Base-by-base conservation (phyloP, 2,329 filamentous ascomycete genomes). In the Sclerotinia trifoliorum region DNA sequence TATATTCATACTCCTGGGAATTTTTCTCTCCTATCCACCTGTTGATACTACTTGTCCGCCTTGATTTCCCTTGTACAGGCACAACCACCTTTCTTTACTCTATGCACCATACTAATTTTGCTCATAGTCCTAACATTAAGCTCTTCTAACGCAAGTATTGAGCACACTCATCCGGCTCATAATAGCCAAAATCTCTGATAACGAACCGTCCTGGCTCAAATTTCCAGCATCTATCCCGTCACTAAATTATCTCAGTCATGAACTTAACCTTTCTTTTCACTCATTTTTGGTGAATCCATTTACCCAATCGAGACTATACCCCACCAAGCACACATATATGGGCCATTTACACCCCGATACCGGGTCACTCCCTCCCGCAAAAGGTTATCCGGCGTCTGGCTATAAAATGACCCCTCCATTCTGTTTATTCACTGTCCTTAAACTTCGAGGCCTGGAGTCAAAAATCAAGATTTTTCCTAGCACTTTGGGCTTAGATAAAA, bases 401-500 rank as follows among this genome's bases (percentile, higher is more conserved):
- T 51, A 26, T 62, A 24, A 19, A 39, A 62, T 2, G 13, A 5
- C 60, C 29, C 2, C 15, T 26, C n/a, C n/a, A n/a, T 5, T 26
- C 7, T 32, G 2, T 21, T 24, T 19, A 8, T 51, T 1, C 4
- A 39, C 17, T 21, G 1, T 3, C 7, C 4, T 24, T 5, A 21
- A 8, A 2, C 2, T 26, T 11, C n/a, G 15, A 3, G 15, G 26
- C 15, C 3, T 24, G 5, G 13, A 6, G 5, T 24, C 5, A 7
- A 46, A 19, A 15, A 21, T 10, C 4, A 1, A 8, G 8, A 10
- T 13, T 13, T 0, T 1, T 13, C 21, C 7, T 5, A 15, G 3
- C 2, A 11, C 2, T 10, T 51, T 0, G 1, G 3, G 2, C 26
- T 21, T 7, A 17, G 8, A 0, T 21, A 15, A 2, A 42, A 1